Evolutionary conservation across 2,329 filamentous ascomycete genomes (phyloP).

Genomic region (Pyricularia pennisetigena): DNA sequence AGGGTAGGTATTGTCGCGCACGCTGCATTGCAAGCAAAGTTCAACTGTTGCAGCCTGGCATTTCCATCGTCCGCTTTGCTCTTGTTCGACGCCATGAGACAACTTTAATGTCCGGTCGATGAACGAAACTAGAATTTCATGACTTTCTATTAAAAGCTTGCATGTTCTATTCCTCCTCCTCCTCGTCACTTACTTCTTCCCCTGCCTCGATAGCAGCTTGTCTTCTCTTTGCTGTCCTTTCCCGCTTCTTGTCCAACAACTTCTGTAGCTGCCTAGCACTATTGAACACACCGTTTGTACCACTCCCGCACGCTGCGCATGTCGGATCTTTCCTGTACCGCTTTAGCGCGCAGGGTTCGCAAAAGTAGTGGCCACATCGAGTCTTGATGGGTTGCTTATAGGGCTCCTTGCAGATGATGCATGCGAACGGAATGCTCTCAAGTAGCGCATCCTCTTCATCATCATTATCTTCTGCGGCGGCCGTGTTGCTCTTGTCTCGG

Average conservation of each 20-base stretch:
- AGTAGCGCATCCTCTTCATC: constrained; percentile 59
- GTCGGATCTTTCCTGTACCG: constrained; percentile 78
- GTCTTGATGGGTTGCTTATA: constrained; percentile 80
- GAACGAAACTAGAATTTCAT: neutral
- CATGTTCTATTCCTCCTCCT: constrained; percentile 18
- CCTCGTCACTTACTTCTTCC: constrained; percentile 37
- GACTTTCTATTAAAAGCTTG: neutral
- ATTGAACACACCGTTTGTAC: constrained; percentile 82
- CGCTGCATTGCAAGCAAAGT: neutral
- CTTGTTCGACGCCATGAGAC: neutral
- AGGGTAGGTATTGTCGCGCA: neutral
- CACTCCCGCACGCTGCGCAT: constrained; percentile 76
- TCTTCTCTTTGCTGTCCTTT: constrained; percentile 47
- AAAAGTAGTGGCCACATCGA: constrained; percentile 93
- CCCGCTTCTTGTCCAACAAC: constrained; percentile 64
- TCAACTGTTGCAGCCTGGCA: neutral
- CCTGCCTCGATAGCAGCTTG: constrained; percentile 41
- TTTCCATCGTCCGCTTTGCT: neutral
- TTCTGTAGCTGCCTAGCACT: constrained; percentile 74
- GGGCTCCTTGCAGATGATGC: constrained; percentile 70
- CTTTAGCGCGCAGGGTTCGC: constrained; percentile 78
- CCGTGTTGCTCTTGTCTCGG: constrained; percentile 22
- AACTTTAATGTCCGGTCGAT: neutral
- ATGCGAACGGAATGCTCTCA: constrained; percentile 80
- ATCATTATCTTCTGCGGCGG: constrained; percentile 34